Evolutionary conservation across 768 basidiomycete species (phyloP), one percentile per base, ranked within the genome.

Genomic region (Coprinopsis marcescibilis): DNA sequence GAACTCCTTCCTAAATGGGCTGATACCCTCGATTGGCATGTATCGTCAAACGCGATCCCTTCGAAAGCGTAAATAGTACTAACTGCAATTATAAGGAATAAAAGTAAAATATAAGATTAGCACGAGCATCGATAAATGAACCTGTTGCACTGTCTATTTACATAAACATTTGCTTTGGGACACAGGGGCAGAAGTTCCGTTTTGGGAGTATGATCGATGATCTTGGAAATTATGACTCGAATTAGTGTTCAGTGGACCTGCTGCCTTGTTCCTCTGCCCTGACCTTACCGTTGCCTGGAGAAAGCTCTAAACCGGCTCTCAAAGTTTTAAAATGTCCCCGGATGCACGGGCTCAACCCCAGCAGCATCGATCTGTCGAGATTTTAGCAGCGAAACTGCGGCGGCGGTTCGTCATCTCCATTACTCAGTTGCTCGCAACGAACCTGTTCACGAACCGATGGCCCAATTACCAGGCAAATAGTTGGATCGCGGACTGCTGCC

Each of bases 1-100:
- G 70, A 94, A 57, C 71, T 97, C 32, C 72, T 99, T 46, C 95
- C 95, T 10, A 89, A 95, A 66, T 97, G 94, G 95, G 92, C 88
- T 10, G 85, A 96, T 58, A 82, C 68, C 55, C 76, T 98, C 27
- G 88, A 94, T 72, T 98, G 95, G 95, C 90, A 94, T 56, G 71
- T 94, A 35, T 74, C 75, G 35, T 60, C 65, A 7, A 65, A 60
- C 48, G 60, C 61, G 23, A 54, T 40, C 12, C 42, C 43, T 38
- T 24, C 45, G 2, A 36, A 34, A n/a, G n/a, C n/a, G 35, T 19
- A 36, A 29, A 7, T 10, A 37, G 6, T 19, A 8, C 30, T 8
- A 32, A 32, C 10, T 32, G 8, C 30, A 32, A n/a, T 32, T 26
- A 15, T 11, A 8, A 43, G 8, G 12, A 12, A 43, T 3, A 25